Base-by-base conservation (phyloP, 257 asterid species). In the Linderniella brevidens region DNA sequence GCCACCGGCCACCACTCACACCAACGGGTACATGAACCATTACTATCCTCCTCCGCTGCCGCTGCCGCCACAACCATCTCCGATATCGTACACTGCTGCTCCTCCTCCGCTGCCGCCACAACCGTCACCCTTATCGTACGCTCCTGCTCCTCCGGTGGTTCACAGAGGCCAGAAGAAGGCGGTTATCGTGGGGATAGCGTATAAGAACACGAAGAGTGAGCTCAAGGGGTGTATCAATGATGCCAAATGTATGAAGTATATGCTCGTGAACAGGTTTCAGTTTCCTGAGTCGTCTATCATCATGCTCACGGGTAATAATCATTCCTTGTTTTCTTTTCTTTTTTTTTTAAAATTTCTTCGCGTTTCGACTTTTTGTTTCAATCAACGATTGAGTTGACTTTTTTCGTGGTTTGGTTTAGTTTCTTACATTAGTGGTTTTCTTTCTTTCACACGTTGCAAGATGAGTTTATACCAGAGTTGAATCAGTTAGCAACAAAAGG, bases 181-280 rank as follows among this genome's bases (percentile, higher is more conserved):
- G 1, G 92, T 88, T 73, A 88, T 88, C 66, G 80, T 84, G 51
- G 98, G 98, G 11, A 71, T 88, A 46, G 74, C 95, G 57, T 88
- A 88, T 56, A 67, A 49, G 54, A 68, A 48, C 67, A 78, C 98
- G 12, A 68, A 87, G 49, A 83, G 81, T 64, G 94, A 88, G 77
- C 81, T 88, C 68, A 88, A 80, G 53, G 98, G 95, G 17, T 84
- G 95, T 64, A 69, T 88, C 11, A 88, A 88, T 47, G 98, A 88
- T 63, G 95, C 94, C n/a, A 88, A 80, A 70, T 88, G 95, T 55
- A 88, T 84, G 95, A 74, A 64, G 35, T 61, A 84, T 71, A 64
- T 88, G 13, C 64, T 84, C 69, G 63, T 71, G 25, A 80, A 77
- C 57, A 78, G 71, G 80, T 88, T 88, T 50, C 71, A 67, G 10